Evolutionary conservation across 2,329 filamentous ascomycete species (phyloP).

Genomic region (Cryphonectria nitschkei): DNA sequence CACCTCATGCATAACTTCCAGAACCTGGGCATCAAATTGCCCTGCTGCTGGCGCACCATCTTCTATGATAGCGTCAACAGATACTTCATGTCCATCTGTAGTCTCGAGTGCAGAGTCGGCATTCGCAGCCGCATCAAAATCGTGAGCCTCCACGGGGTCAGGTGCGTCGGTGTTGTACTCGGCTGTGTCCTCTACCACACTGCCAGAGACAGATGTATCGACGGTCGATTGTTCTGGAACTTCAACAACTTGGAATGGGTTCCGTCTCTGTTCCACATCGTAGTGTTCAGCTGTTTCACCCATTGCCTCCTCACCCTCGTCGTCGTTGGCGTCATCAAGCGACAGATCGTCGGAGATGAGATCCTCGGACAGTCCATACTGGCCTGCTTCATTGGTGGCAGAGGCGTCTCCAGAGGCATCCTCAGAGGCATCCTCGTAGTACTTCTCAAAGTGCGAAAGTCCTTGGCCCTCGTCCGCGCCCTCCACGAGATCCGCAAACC

Average conservation of each 20-base stretch:
- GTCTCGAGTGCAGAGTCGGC: neutral
- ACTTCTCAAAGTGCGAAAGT: conserved; percentile 23
- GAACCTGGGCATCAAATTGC: conserved; percentile 1
- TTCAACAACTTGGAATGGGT: conserved; percentile 19
- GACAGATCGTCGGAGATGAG: conserved; percentile 15
- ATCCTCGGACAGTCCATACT: conserved; percentile 13
- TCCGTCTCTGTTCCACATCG: conserved; percentile 15
- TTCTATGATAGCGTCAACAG: neutral
- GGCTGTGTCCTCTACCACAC: neutral
- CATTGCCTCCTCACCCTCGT: conserved; percentile 4
- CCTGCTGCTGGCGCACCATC: neutral
- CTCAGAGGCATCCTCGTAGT: conserved; percentile 26
- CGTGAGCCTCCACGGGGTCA: neutral
- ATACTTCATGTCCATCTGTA: conserved; percentile 1
- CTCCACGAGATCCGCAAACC: conserved; percentile 23
- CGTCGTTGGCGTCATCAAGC: conserved; percentile 7
- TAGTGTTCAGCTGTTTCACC: neutral
- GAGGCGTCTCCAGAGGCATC: conserved; percentile 13
- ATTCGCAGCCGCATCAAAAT: neutral
- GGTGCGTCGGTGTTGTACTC: neutral
- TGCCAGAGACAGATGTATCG: neutral
- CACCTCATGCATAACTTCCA: neutral
- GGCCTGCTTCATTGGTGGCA: conserved; percentile 27
- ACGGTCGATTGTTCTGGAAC: conserved; percentile 16
- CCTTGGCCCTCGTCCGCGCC: conserved; percentile 24